Evolutionary conservation across 163 green algal species (phyloP).

Genomic region (Chlamydomonas reinhardtii): DNA sequence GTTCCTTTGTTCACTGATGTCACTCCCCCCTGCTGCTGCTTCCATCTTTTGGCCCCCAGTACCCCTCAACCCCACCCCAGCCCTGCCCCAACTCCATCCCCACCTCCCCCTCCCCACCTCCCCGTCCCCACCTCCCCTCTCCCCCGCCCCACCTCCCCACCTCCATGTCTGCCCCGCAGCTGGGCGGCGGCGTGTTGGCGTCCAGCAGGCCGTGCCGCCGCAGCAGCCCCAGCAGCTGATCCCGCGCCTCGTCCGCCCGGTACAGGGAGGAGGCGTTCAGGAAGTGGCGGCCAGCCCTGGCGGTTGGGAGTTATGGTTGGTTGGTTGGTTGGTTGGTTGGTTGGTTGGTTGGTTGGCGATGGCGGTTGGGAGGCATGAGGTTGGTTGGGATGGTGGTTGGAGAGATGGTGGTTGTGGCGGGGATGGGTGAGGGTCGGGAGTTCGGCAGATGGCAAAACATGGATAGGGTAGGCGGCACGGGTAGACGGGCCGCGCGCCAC

Average conservation of each 20-base stretch:
- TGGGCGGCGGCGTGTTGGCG: conserved; percentile 40
- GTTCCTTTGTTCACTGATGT: too few species aligned
- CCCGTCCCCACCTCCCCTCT: conserved; percentile 4
- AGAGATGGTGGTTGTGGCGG: neutral
- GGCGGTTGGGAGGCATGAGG: too few species aligned
- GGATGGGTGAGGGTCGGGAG: neutral
- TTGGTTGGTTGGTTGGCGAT: neutral
- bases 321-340: too few species aligned
- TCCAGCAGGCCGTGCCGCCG: conserved; percentile 66
- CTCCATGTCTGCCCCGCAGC: conserved; percentile 62
- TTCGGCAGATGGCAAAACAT: too few species aligned
- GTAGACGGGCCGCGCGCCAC: too few species aligned
- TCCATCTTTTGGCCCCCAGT: too few species aligned
- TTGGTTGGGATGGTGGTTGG: neutral
- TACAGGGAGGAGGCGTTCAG: conserved; percentile 84
- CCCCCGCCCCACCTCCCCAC: conserved; percentile 36
- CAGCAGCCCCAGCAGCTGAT: conserved; percentile 69
- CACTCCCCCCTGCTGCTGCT: too few species aligned
- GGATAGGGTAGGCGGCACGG: too few species aligned
- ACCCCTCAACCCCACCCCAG: too few species aligned
- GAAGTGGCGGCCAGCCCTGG: conserved; percentile 70
- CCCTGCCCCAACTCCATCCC: conserved; percentile 17
- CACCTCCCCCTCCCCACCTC: neutral
- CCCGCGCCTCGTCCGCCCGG: conserved; percentile 73
- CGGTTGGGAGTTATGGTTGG: neutral